These are phyloP conservation scores for Sporisorium exsertum DNA, from an alignment of 1,284 basidiomycete genomes.

Conservation along the genomic window DNA sequence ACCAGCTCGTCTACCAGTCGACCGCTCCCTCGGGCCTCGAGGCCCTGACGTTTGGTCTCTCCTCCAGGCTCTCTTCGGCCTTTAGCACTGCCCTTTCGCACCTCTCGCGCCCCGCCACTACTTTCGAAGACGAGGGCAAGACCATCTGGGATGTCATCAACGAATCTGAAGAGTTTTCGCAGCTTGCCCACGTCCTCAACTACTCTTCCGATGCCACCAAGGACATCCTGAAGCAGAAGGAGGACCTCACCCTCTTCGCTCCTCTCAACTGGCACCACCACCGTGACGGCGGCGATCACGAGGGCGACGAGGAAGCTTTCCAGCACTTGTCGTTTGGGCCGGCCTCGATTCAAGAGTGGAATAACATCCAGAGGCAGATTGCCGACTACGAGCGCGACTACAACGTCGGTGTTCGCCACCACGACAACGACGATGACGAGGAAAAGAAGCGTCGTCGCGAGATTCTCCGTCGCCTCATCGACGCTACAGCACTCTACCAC, in stretches of 20 bases:
- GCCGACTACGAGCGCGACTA: conserved; percentile 34
- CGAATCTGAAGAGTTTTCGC: conserved; percentile 42
- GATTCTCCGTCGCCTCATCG: conserved; percentile 73
- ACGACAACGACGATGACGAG: conserved; percentile 71
- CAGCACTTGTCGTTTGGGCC: conserved; percentile 23
- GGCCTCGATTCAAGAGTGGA: conserved; percentile 41
- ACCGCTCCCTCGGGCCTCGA: conserved; percentile 24
- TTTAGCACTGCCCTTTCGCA: conserved; percentile 16
- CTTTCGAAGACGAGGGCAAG: conserved; percentile 27
- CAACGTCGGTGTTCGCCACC: conserved; percentile 4
- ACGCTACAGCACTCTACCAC: conserved; percentile 76
- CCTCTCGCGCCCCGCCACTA: conserved; percentile 7
- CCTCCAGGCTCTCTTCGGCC: conserved; percentile 31
- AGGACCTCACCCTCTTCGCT: conserved; percentile 54
- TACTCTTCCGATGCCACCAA: conserved; percentile 57
- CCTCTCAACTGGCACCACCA: conserved; percentile 60
- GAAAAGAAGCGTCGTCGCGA: conserved; percentile 74
- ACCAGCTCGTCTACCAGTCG: conserved; percentile 23
- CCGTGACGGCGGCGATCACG: conserved; percentile 17
- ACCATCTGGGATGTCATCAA: conserved; percentile 58
- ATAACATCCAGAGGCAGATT: conserved; percentile 39
- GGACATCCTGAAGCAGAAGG: conserved; percentile 50
- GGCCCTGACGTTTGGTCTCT: conserved; percentile 27
- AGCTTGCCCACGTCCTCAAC: conserved; percentile 58
- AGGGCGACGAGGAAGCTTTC: conserved; percentile 25